Evolutionary conservation across 192 early-diverging fungal genomes (phyloP).

Genomic region (Backusella macrospora): DNA sequence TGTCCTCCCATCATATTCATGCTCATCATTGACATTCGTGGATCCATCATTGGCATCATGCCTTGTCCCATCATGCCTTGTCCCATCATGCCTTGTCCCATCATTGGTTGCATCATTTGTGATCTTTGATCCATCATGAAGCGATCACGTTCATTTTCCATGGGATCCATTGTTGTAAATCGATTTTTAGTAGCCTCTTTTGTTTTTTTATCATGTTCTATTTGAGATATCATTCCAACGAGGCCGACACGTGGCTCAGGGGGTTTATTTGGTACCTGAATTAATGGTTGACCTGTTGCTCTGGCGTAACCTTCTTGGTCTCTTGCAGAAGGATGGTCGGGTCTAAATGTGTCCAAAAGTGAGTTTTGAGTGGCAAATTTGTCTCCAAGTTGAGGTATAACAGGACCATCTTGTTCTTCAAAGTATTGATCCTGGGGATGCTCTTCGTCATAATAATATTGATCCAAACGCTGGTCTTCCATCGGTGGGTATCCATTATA

Average conservation of each 20-base stretch:
- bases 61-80: conserved; percentile 18
- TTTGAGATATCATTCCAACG: conserved; percentile 46
- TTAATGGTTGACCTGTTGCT: conserved; percentile 39
- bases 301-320: conserved; percentile 42
- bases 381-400: conserved; percentile 38
- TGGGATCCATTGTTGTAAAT: conserved; percentile 26
- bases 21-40: conserved; percentile 17
- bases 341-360: conserved; percentile 36
- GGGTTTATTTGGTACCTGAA: conserved; percentile 40
- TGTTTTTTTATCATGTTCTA: conserved; percentile 39
- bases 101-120: conserved; percentile 17
- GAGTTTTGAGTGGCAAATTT: conserved; percentile 42
- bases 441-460: conserved; percentile 5
- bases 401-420: conserved; percentile 32
- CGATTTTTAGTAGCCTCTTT: conserved; percentile 26
- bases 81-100: conserved; percentile 10
- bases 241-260: conserved; percentile 43
- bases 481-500: conserved; percentile 11
- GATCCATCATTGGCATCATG: conserved; percentile 30
- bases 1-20: conserved; percentile 29
- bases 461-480: background rate
- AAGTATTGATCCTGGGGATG: conserved; percentile 11
- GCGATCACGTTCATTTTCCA: conserved; percentile 40
- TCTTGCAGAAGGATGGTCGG: conserved; percentile 38
- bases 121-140: conserved; percentile 39